Evolutionary conservation across 768 basidiomycete genomes (phyloP).

Genomic region (Boletus rubropictus): DNA sequence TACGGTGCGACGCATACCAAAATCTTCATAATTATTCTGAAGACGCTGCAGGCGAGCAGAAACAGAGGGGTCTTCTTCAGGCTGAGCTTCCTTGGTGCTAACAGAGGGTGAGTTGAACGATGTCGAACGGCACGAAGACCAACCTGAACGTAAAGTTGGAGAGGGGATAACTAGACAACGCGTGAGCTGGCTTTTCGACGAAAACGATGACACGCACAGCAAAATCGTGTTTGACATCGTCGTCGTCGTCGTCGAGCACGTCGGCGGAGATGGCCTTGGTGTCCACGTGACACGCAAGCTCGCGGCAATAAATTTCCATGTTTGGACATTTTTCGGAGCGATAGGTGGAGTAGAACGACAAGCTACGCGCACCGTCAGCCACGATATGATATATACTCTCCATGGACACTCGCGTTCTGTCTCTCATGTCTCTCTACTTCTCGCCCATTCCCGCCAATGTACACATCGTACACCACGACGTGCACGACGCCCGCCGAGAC

Average conservation of each 20-base stretch:
- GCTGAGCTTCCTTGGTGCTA: slow-evolving; percentile 94
- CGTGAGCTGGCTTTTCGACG: slow-evolving; percentile 1
- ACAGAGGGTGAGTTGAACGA: slow-evolving; percentile 4
- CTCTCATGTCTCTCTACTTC: slow-evolving; percentile 9
- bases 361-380: too few species aligned
- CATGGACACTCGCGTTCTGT: background rate
- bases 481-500: background rate
- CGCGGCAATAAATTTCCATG: slow-evolving; percentile 1
- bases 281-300: slow-evolving; percentile 19
- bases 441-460: background rate
- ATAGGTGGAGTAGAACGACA: background rate
- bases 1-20: slow-evolving; percentile 93
- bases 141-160: slow-evolving; percentile 93
- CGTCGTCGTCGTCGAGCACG: slow-evolving; percentile 17
- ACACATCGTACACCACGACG: background rate
- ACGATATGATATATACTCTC: slow-evolving; percentile 1
- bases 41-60: slow-evolving; percentile 90
- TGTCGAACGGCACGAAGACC: slow-evolving; percentile 4
- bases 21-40: slow-evolving; percentile 95
- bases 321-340: background rate
- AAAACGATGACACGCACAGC: slow-evolving; percentile 31
- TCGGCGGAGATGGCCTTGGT: slow-evolving; percentile 3
- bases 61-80: slow-evolving; percentile 96
- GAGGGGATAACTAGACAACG: slow-evolving; percentile 58
- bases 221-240: slow-evolving; percentile 51